Evolutionary conservation across 176 grass and related monocot genomes (phyloP), one percentile per base, ranked within the genome.

Genomic region (Oryza meridionalis): DNA sequence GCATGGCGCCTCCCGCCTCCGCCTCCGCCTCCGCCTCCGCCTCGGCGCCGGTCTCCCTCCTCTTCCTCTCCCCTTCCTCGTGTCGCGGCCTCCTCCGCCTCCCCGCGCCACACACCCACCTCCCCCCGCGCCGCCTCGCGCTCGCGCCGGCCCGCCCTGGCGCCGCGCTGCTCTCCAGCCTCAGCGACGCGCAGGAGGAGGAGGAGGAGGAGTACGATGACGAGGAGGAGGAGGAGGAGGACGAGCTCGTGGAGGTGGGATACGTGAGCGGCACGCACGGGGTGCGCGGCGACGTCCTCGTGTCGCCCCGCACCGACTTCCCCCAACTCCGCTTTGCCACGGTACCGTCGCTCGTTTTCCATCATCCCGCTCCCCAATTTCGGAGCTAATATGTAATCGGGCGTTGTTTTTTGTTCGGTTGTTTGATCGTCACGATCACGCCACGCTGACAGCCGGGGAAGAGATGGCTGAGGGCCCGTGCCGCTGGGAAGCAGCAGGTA

Each of bases 261-360:
- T 90, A 88, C 44, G 83, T 98, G 70, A 88, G 77, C 55, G 85
- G 86, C 76, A 69, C 78, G 46, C 96, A 94, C 78, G 96, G 96
- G 63, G 75, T 95, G 63, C 87, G 85, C 19, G 96, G 96, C n/a
- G 96, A 98, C 71, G 89, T 98, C 59, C 91, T 89, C 58, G 93
- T 98, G 69, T 44, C 84, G 37, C 81, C 96, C 16, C 84, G 85
- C 77, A 98, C 96, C 31, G 93, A 93, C 78, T 98, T 98, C 32
- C 96, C 96, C 53, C 85, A 96, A 68, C 85, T 96, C 75, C 86
- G 96, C 84, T 93, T 96, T 31, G 90, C 79, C 76, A 87, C 82
- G 93, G 93, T 95, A 90, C 29, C 25, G 6, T 9, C 10, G 0
- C 24, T 12, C 10, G 0, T 17, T 25, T 2, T 33, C 63, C 33